Conservation (phyloP, 768 basidiomycete genomes). For the Multifurca ochricompacta region DNA sequence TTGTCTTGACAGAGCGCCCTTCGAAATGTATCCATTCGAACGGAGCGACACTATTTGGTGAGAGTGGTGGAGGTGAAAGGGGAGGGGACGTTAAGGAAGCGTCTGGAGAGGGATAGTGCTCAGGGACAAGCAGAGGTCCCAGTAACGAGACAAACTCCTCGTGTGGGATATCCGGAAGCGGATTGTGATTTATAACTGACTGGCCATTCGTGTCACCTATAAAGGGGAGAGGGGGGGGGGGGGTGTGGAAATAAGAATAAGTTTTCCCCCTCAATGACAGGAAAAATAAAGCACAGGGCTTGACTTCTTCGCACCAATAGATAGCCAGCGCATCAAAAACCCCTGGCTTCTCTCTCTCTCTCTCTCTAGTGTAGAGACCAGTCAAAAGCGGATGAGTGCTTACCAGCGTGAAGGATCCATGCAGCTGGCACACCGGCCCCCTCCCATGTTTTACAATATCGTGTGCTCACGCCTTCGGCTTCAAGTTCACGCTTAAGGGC, state of each 20-base stretch:
- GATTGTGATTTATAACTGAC: conserved; percentile 81
- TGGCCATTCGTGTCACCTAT: conserved; percentile 50
- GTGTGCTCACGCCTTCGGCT: conserved; percentile 56
- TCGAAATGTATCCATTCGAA: conserved; percentile 88
- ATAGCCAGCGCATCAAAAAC: neutral
- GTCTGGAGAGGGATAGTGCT: conserved; percentile 52
- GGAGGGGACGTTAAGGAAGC: conserved; percentile 21
- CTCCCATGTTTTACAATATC: conserved; percentile 67
- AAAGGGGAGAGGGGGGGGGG: no score
- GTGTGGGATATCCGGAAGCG: conserved; percentile 78
- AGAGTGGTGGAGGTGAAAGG: conserved; percentile 15
- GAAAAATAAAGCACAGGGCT: neutral
- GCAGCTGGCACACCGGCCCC: conserved; percentile 69
- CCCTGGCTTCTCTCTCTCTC: neutral
- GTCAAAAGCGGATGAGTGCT: conserved; percentile 16
- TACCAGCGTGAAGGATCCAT: conserved; percentile 73
- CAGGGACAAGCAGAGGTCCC: conserved; percentile 74
- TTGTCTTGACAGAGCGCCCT: conserved; percentile 72
- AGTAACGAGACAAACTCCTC: conserved; percentile 78
- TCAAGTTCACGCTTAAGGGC: conserved; percentile 60
- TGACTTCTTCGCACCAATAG: neutral
- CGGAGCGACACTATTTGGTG: conserved; percentile 40
- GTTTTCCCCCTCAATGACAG: neutral
- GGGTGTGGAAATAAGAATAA: neutral
- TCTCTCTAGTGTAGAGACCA: neutral